Evolutionary conservation across 768 basidiomycete genomes (phyloP), one percentile per base, ranked within the genome.

Genomic region (Macrolepiota fuliginosa): DNA sequence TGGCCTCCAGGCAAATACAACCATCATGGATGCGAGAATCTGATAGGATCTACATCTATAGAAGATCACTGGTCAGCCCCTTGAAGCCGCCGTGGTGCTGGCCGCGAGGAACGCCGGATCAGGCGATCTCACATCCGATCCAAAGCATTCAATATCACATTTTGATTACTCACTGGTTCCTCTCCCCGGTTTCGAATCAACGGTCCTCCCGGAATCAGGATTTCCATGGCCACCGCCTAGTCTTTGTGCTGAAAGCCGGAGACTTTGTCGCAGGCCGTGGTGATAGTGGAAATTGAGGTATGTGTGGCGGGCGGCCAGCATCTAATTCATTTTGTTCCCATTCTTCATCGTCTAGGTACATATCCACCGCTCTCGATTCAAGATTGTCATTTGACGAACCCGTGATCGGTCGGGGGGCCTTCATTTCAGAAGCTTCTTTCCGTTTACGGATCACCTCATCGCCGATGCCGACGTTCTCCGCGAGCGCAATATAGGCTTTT

Each of bases 401-500:
- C 15, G 42, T n/a, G 24, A 3, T 19, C 11, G 51, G n/a, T 56
- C 10, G 3, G 19, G 17, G 5, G 15, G 10, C n/a, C 27, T 12
- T 40, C 36, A 19, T 22, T 47, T 52, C 47, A 7, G 27, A 46
- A 17, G 4, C 59, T 69, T 72, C 76, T 71, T 73, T 76, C 22
- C 61, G 68, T 70, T 71, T 81, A 69, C 56, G 50, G 50, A 61
- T 72, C 70, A 56, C 66, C 46, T 56, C 62, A 4, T 68, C 70
- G 35, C 66, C 69, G 49, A 73, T 70, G 15, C 69, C 69, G 13
- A 70, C 66, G 58, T 79, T 77, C 58, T 85, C 84, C 2, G 88
- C 88, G 12, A 91, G 75, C 6, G 85, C 84, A 60, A 91, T 83
- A 71, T 92, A 91, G 25, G 86, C 83, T 67, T 83, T 82, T 10